Conservation (phyloP, 441 rosid genomes). For the Pelargonium australe region DNA sequence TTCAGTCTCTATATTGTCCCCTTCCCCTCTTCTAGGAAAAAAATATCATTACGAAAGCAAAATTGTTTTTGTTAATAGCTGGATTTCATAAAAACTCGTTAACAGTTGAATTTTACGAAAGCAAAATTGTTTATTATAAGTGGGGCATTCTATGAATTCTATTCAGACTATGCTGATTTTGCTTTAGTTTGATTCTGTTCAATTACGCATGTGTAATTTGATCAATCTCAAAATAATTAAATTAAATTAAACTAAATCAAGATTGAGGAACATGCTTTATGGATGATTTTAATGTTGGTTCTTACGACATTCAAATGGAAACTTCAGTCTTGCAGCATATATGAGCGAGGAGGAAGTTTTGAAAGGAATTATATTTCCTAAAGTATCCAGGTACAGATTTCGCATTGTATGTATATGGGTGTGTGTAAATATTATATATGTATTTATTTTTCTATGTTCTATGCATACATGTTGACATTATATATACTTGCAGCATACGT, state of each 20-base stretch:
- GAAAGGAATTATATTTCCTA: slow-evolving; percentile 74
- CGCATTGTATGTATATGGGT: neutral
- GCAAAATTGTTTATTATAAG: too few species aligned
- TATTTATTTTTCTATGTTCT: neutral
- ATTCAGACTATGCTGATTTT: neutral
- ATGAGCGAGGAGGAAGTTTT: slow-evolving; percentile 90
- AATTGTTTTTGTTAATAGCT: too few species aligned
- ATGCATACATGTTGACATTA: slow-evolving; percentile 1
- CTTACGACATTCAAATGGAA: slow-evolving; percentile 19
- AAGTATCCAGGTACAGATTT: slow-evolving; percentile 61
- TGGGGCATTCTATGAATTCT: neutral
- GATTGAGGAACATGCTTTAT: neutral
- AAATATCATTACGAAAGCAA: too few species aligned
- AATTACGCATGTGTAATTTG: neutral
- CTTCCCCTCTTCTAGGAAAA: neutral
- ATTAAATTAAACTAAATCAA: neutral
- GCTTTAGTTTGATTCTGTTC: neutral
- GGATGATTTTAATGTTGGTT: slow-evolving; percentile 6
- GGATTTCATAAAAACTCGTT: too few species aligned
- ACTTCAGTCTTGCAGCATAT: slow-evolving; percentile 79
- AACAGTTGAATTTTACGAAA: too few species aligned
- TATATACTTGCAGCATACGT: slow-evolving; percentile 59
- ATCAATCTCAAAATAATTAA: neutral
- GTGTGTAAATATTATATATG: neutral
- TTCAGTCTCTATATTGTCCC: neutral